A percentile compares a stretch with the other conserved stretches of the same genome.
Evolutionary conservation across 2,329 filamentous ascomycete genomes (phyloP).

Genomic region (Aspergillus quadrilineatus): DNA sequence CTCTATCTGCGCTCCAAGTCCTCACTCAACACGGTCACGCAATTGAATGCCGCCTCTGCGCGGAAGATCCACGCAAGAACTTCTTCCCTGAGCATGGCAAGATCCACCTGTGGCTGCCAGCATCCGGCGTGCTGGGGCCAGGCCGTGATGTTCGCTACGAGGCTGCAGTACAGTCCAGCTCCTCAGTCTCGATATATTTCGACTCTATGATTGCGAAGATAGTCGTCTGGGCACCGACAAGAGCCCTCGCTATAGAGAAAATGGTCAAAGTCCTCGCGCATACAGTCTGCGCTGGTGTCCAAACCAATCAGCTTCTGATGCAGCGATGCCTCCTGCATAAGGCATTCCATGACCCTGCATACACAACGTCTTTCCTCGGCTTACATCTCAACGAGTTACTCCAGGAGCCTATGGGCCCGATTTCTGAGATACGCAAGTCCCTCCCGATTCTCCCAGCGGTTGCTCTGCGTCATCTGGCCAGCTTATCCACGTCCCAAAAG

Average conservation of each 20-base stretch:
- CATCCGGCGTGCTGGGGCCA: conserved; percentile 1
- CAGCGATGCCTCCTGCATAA: conserved; percentile 26
- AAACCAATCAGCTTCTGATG: conserved; percentile 34
- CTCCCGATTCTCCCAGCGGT: not conserved
- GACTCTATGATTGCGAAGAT: conserved; percentile 52
- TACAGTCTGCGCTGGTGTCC: conserved; percentile 68
- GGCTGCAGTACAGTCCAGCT: conserved; percentile 40
- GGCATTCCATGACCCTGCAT: conserved; percentile 48
- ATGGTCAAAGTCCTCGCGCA: conserved; percentile 35
- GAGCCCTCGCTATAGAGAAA: conserved; percentile 36
- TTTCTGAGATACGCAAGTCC: not conserved
- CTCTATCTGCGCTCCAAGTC: not conserved
- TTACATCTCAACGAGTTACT: conserved; percentile 28
- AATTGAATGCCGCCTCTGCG: conserved; percentile 40
- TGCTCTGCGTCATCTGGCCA: not conserved
- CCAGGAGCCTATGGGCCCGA: not conserved
- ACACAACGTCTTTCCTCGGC: conserved; percentile 35
- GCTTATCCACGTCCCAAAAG: not conserved
- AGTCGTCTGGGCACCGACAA: conserved; percentile 45
- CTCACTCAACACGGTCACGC: not conserved
- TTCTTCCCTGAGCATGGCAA: conserved; percentile 41
- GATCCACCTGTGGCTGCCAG: conserved; percentile 34
- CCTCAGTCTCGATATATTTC: conserved; percentile 46
- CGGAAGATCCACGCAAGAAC: conserved; percentile 42
- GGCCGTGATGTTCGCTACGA: conserved; percentile 42